A percentile compares a stretch with the other conserved stretches of the same genome.
phyloP scores from a whole-genome alignment of 257 asterid species.

The Mentha longifolia region DNA sequence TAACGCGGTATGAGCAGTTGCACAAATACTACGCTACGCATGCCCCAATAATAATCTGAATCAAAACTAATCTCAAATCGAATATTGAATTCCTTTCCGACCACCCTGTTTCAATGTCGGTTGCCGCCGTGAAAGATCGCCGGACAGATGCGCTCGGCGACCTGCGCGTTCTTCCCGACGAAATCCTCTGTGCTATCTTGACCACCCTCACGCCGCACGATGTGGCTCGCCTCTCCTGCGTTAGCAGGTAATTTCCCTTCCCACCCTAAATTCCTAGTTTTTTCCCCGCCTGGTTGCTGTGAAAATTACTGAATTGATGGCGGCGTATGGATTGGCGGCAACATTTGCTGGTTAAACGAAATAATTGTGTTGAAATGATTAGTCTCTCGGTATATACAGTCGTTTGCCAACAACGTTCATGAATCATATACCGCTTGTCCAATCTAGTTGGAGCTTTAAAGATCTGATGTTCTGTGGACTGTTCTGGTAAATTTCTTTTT shows the following conservation, averaged over 20 bases:
- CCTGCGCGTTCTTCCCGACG: slow-evolving; percentile 77
- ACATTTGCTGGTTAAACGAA: slow-evolving; percentile 4
- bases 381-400: not conserved
- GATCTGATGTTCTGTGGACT: slow-evolving; percentile 15
- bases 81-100: not conserved
- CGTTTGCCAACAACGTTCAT: too few species aligned
- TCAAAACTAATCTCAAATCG: not conserved
- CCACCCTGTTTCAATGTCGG: slow-evolving; percentile 34
- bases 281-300: slow-evolving; percentile 8
- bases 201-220: slow-evolving; percentile 70
- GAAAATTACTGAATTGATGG: slow-evolving; percentile 10
- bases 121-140: slow-evolving; percentile 55
- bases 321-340: not conserved
- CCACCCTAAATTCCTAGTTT: not conserved
- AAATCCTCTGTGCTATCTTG: slow-evolving; percentile 56
- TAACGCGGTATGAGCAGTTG: slow-evolving; percentile 23
- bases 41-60: slow-evolving; percentile 21
- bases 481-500: slow-evolving; percentile 14
- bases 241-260: slow-evolving; percentile 66
- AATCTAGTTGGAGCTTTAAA: slow-evolving; percentile 11
- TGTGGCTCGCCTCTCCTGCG: slow-evolving; percentile 86
- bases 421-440: not conserved
- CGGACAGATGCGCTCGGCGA: slow-evolving; percentile 79
- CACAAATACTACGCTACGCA: slow-evolving; percentile 40
- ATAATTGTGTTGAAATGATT: not conserved